These are phyloP conservation scores for Rhizopus stolonifer DNA, from an alignment of 371 early-diverging fungal genomes.

Conservation along the genomic window DNA sequence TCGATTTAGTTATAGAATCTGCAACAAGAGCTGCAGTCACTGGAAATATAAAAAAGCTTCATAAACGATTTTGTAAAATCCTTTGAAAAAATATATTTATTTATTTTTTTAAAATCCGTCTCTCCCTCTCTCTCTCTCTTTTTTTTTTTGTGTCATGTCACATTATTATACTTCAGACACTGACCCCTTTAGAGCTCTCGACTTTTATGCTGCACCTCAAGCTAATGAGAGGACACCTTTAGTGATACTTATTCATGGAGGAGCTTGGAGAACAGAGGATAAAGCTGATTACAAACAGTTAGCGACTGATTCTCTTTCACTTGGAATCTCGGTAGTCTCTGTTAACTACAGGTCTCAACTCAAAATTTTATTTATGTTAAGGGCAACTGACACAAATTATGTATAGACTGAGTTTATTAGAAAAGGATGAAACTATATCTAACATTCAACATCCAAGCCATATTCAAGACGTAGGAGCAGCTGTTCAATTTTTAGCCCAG, in stretches of 20 bases:
- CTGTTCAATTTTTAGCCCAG: constrained; percentile 45
- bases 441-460: constrained; percentile 57
- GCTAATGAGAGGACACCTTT: constrained; percentile 37
- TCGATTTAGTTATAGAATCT: constrained; percentile 49
- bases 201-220: constrained; percentile 27
- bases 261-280: constrained; percentile 83
- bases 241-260: constrained; percentile 77
- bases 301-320: constrained; percentile 38
- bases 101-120: neutral
- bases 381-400: constrained; percentile 2
- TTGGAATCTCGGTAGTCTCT: constrained; percentile 59
- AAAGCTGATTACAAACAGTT: constrained; percentile 58
- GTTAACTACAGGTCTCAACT: constrained; percentile 63
- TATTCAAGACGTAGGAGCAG: constrained; percentile 55
- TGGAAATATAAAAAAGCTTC: constrained; percentile 42
- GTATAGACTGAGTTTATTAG: constrained; percentile 33
- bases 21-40: constrained; percentile 47
- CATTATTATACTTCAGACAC: constrained; percentile 9
- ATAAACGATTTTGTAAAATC: constrained; percentile 40
- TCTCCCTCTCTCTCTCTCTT: neutral
- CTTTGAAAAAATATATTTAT: constrained; percentile 8
- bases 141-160: neutral
- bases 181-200: constrained; percentile 18
- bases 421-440: constrained; percentile 15
- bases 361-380: constrained; percentile 13